phyloP scores from a whole-genome alignment of 371 early-diverging fungal species.

The Syncephalastrum racemosum region DNA sequence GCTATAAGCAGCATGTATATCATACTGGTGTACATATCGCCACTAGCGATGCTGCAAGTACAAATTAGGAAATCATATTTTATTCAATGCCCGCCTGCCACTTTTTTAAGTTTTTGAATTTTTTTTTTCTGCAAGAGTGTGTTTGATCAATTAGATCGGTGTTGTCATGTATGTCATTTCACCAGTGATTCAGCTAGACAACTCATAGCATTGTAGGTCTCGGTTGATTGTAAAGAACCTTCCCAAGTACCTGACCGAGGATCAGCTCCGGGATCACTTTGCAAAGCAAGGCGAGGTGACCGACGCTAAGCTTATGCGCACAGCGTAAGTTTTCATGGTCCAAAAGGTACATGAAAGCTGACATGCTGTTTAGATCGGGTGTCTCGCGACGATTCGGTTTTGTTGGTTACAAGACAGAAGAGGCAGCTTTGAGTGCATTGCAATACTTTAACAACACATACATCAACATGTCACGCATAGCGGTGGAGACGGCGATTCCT shows the following conservation, averaged over 20 bases:
- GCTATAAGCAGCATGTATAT: no score
- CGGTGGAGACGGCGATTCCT: constrained; percentile 86
- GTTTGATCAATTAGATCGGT: background rate
- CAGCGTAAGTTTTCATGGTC: constrained; percentile 54
- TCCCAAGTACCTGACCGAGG: constrained; percentile 84
- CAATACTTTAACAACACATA: constrained; percentile 88
- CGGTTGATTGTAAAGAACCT: constrained; percentile 90
- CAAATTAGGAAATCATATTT: background rate
- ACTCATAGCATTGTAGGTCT: constrained; percentile 37
- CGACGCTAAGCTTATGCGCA: constrained; percentile 87
- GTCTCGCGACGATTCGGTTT: constrained; percentile 88
- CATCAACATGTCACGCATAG: constrained; percentile 86
- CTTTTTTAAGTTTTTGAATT: background rate
- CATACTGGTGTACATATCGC: no score
- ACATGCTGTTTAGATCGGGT: constrained; percentile 38
- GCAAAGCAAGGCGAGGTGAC: constrained; percentile 83
- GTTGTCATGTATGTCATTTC: no score
- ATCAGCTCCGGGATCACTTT: constrained; percentile 88
- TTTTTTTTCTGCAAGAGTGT: constrained; percentile 1
- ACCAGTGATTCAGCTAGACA: background rate
- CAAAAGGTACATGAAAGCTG: no score
- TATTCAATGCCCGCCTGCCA: constrained; percentile 9
- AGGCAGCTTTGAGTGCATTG: constrained; percentile 81
- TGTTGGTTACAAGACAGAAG: constrained; percentile 86
- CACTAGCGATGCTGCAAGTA: no score